Conservation (phyloP, 495 filamentous ascomycete species). For the Pseudoneurospora amorphoporcata region DNA sequence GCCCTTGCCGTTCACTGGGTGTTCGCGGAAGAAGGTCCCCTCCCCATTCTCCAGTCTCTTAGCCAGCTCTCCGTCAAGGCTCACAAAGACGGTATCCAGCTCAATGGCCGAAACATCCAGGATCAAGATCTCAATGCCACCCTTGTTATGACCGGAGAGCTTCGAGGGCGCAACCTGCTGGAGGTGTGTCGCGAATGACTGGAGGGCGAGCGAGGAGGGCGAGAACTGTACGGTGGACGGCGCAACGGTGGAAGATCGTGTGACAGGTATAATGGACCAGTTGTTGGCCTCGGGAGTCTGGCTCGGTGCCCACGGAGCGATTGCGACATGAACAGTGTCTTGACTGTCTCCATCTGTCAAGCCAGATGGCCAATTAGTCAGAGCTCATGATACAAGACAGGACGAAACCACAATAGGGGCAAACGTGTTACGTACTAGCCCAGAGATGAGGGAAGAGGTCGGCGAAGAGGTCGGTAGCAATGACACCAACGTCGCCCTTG, state of each 20-base stretch:
- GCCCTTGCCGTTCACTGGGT: slow-evolving; percentile 21
- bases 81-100: slow-evolving; percentile 77
- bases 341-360: slow-evolving; percentile 14
- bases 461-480: slow-evolving; percentile 76
- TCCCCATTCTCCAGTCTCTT: slow-evolving; percentile 45
- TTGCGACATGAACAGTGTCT: slow-evolving; percentile 54
- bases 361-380: slow-evolving; percentile 14
- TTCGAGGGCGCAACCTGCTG: slow-evolving; percentile 53
- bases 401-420: background rate
- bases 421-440: slow-evolving; percentile 19
- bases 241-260: slow-evolving; percentile 45
- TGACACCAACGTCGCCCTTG: slow-evolving; percentile 74
- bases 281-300: slow-evolving; percentile 50
- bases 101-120: slow-evolving; percentile 70
- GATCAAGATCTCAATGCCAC: slow-evolving; percentile 67
- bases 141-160: slow-evolving; percentile 46
- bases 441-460: slow-evolving; percentile 63
- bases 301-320: slow-evolving; percentile 69
- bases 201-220: slow-evolving; percentile 65
- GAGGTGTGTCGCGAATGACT: slow-evolving; percentile 57
- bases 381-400: background rate
- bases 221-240: slow-evolving; percentile 76
- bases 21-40: slow-evolving; percentile 44
- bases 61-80: slow-evolving; percentile 64
- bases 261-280: slow-evolving; percentile 83